Evolutionary conservation across 2,329 filamentous ascomycete genomes (phyloP), one percentile per base, ranked within the genome.

Genomic region (Coniochaeta hoffmannii): DNA sequence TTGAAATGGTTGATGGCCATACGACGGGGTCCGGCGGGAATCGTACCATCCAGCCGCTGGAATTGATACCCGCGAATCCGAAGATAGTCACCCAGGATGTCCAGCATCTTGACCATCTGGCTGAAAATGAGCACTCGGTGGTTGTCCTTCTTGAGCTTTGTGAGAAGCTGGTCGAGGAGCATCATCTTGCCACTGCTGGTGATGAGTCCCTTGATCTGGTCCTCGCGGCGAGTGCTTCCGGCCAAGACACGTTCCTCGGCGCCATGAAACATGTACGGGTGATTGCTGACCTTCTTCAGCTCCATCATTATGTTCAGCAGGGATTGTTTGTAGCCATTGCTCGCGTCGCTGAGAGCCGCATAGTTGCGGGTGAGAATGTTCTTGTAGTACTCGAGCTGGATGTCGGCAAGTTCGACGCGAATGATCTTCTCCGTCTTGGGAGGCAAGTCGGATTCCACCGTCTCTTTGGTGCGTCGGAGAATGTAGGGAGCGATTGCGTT

Each of bases 181-280:
- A 97, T 97, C 94, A 99, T 97, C 75, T 99, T 99, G 63, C 95
- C 95, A 73, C 94, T 99, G 68, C 91, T 96, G 4, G 92, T 93
- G 66, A 99, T 96, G 58, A 99, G 81, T 19, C 89, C 89, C 68
- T 96, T 94, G 63, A 99, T 82, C 60, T 91, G 85, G 67, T 97
- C 94, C 66, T 97, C 93, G 30, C 92, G 88, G 19, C 89, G 86
- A 54, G 82, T 81, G 64, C 87, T 91, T 14, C 89, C 90, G 57
- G 83, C 86, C 53, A 97, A 73, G 12, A 97, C 89, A 62, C 88
- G 89, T 56, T 96, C 89, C 68, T 99, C 94, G 2, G 91, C 93
- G 59, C 91, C 92, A 2, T 89, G 88, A 64, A 99, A 97, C 87
- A 99, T 95, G 74, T 97, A 96, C 1, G 94, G 93, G 67, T 99